Evolutionary conservation across 2,329 filamentous ascomycete species (phyloP), one percentile per base, ranked within the genome.

Genomic region (Cercospora sojina): DNA sequence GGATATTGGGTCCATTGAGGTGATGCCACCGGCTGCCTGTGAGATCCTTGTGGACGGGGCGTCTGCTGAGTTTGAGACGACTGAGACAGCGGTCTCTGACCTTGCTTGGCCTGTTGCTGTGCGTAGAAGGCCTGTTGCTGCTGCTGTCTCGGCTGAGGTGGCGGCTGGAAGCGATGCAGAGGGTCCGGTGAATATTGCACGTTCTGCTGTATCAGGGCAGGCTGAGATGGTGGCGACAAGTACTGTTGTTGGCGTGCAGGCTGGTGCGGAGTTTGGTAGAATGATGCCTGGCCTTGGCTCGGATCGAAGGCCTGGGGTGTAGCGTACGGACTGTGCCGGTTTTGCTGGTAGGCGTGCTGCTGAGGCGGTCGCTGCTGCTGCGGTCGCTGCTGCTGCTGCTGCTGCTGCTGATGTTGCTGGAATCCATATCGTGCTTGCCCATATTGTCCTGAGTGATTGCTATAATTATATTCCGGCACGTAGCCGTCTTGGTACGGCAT

Each of bases 401-500:
- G 59, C n/a, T 47, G 53, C 27, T 49, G 64, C 20, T 59, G 41
- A 20, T 55, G 64, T 6, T 62, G 58, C 12, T 35, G 49, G 56
- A 55, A 31, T 20, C 53, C 53, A 35, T 57, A 35, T 57, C 55
- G 64, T 53, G 58, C 64, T 47, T 60, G 61, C 65, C 65, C 65
- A 47, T 49, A 53, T 64, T 23, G 25, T 23, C 65, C 56, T 4
- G 43, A 32, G 41, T 64, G 38, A 27, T 51, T 63, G 55, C 43
- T 55, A 25, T 65, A 63, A 31, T 62, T 31, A 25, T 49, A 53
- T 12, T 62, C 59, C 31, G 68, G 65, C 62, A 67, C 63, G 47
- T 67, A 66, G 25, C 64, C 56, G 20, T 63, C 66, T 47, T 68
- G 65, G 55, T 71, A 71, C 23, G 69, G 69, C 69, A 71, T 71